Evolutionary conservation across 768 basidiomycete genomes (phyloP).

Genomic region (Amylocystis lapponica): DNA sequence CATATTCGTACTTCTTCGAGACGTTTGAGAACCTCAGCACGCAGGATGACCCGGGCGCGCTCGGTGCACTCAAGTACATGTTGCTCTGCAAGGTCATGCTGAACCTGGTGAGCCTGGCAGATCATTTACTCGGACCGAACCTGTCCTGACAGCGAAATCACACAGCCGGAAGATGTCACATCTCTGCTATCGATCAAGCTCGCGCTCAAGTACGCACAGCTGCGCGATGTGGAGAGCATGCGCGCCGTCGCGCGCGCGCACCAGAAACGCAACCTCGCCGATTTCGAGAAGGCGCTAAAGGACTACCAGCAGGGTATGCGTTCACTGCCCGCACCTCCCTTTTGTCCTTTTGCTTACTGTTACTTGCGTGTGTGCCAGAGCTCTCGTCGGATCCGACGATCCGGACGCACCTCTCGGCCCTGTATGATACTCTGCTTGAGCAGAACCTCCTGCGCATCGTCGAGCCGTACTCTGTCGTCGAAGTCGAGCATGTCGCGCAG

Average conservation of each 20-base stretch:
- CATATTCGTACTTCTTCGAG: conserved; percentile 96
- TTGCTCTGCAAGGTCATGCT: conserved; percentile 97
- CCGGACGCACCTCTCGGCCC: conserved; percentile 85
- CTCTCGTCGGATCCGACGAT: conserved; percentile 94
- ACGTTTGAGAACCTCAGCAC: conserved; percentile 85
- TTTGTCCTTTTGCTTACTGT: not conserved
- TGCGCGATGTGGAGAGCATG: conserved; percentile 93
- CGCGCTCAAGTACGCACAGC: conserved; percentile 79
- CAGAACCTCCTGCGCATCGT: conserved; percentile 94
- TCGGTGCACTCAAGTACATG: conserved; percentile 95
- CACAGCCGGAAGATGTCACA: conserved; percentile 89
- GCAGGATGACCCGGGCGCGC: conserved; percentile 61
- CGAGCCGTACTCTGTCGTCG: conserved; percentile 91
- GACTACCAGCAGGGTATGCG: conserved; percentile 75
- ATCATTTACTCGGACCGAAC: too few relatives aligned
- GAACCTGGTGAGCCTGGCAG: conserved; percentile 63
- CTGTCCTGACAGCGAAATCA: not conserved
- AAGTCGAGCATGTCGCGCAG: conserved; percentile 83
- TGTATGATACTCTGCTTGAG: conserved; percentile 95
- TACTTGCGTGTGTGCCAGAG: conserved; percentile 43
- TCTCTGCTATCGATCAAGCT: conserved; percentile 83
- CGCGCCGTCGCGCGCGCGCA: conserved; percentile 92
- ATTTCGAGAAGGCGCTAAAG: conserved; percentile 83
- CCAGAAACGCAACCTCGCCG: conserved; percentile 80
- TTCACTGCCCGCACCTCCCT: not conserved